Evolutionary conservation across 2,329 filamentous ascomycete species (phyloP), one percentile per base, ranked within the genome.

Genomic region (Cyphellophora attinorum): DNA sequence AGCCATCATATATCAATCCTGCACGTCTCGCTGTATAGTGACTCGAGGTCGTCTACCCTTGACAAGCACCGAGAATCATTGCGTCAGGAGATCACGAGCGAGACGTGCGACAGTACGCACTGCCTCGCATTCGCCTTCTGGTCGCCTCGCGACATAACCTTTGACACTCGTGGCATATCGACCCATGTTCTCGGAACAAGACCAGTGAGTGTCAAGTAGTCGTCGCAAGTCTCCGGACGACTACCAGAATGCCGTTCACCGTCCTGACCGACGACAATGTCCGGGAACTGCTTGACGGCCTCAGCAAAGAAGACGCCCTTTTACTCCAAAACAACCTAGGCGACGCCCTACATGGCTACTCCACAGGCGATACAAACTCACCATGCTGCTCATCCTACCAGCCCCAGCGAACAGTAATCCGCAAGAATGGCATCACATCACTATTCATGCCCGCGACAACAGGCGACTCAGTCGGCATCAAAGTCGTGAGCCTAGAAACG

Each of bases 371-470:
- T 15, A 74, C 79, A 36, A 65, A 70, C 23, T 61, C 72, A 21
- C 69, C 68, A 21, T 78, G 72, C 46, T 71, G 68, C 35, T 69
- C 72, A 2, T 63, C 65, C 6, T 77, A 73, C 41, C 78, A 82
- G 41, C 76, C 76, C 1, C 66, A 70, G 37, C 65, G 76, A 27
- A 79, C 74, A 2, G 62, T 68, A 2, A 66, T 81, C 34, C 72
- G 71, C 34, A 68, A 68, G 33, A 68, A 76, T 64, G 76, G 76
- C 3, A 67, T 68, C 19, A 75, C 71, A 2, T 79, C 74, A 3
- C 59, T 81, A 6, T 79, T 81, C 56, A 79, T 81, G 74, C 78
- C 79, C 2, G 75, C 75, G 10, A 75, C 66, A 25, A 74, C 71
- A 11, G 68, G 70, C 18, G 64, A 67, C 27, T 68, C 70, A 3